Conservation (phyloP, 2,329 filamentous ascomycete species). For the Monosporascus sp. region DNA sequence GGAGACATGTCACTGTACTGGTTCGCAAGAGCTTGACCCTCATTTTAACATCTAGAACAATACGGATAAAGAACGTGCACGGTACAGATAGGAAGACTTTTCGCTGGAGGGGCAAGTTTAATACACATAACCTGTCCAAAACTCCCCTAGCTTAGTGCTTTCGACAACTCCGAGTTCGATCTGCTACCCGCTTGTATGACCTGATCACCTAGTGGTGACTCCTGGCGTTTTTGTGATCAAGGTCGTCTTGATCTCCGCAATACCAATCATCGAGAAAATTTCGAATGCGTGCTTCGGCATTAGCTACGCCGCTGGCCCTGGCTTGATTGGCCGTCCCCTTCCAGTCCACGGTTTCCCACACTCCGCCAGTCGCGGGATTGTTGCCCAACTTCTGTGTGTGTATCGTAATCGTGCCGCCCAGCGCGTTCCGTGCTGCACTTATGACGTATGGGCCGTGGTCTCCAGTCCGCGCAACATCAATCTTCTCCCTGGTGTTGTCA, state of each 20-base stretch:
- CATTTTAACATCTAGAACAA: no score
- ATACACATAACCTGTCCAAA: not conserved
- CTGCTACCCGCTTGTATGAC: conserved; percentile 1
- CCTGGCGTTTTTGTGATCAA: not conserved
- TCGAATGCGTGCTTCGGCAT: conserved; percentile 2
- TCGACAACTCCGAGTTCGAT: not conserved
- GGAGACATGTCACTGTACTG: no score
- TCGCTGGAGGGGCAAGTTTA: no score
- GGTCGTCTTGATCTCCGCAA: not conserved
- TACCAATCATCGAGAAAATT: conserved; percentile 1
- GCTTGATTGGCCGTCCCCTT: not conserved
- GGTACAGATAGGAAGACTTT: no score
- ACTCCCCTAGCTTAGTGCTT: not conserved
- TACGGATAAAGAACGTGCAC: no score
- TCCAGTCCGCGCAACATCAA: conserved; percentile 1
- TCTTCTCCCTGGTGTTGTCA: not conserved
- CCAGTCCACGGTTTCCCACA: conserved; percentile 2
- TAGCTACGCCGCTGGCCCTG: not conserved
- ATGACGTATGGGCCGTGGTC: conserved; percentile 3
- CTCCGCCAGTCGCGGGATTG: conserved; percentile 2
- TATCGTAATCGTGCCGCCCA: conserved; percentile 1
- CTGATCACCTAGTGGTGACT: not conserved
- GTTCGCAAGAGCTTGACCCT: no score
- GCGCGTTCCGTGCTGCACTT: not conserved
- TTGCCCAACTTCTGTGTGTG: not conserved